Evolutionary conservation across 192 early-diverging fungal genomes (phyloP), one percentile per base, ranked within the genome.

Genomic region (Chytriomyces sp.): DNA sequence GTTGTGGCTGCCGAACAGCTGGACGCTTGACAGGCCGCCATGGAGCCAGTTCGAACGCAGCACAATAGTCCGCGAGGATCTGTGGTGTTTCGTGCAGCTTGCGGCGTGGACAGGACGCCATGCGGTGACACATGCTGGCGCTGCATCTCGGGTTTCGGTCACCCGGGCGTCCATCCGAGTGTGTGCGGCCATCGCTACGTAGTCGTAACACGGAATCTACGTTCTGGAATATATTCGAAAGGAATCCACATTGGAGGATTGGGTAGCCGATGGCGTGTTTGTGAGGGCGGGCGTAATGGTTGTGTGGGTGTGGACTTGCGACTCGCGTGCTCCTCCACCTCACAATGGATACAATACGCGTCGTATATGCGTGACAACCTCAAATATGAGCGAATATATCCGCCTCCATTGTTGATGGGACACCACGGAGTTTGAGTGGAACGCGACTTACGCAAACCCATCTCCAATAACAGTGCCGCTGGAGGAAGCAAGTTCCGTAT

Each of bases 401-500:
- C 14, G 14, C 22, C 44, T n/a, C 17, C 2, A 49, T 3, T n/a
- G 14, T 22, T 3, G 14, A 3, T n/a, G 14, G 44, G 44, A 49
- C 44, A 14, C 17, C 22, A 49, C 3, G 14, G 44, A 22, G 17
- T 49, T 14, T n/a, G 44, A 22, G 22, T 49, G 44, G 44, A 49
- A 14, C 2, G 0, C 2, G 41, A 44, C 3, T 49, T 49, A n/a
- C 44, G 44, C 14, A 49, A 14, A n/a, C 17, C 44, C 2, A 49
- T 49, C 44, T 49, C 44, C 44, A 49, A 39, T 19, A 67, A 36
- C 56, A 75, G 74, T 73, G 75, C 67, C 69, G 82, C 86, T 52
- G 73, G 92, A 68, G 94, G 94, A 77, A 93, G 89, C 85, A 99
- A 99, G 85, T 96, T 94, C 89, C 91, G 96, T 80, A 98, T 99